Percentiles rank a stretch among this genome's conserved stretches.
phyloP scores from a whole-genome alignment of 2,329 filamentous ascomycete genomes.

The Sporothrix luriei region DNA sequence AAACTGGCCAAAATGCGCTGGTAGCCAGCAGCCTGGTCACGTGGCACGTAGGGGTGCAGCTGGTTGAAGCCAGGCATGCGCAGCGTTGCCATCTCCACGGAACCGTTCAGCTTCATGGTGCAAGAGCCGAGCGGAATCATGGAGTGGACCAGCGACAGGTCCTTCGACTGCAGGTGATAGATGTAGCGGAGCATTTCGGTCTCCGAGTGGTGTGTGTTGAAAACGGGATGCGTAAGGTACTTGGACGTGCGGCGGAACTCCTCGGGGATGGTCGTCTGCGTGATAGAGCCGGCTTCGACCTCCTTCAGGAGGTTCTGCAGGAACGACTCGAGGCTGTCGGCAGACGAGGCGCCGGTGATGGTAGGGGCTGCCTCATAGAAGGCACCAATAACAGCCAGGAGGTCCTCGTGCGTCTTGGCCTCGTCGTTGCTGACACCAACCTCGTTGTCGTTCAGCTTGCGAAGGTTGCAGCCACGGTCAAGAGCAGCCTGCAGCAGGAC shows the following conservation, averaged over 20 bases:
- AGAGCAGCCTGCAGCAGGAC: conserved; percentile 55
- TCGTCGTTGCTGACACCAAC: conserved; percentile 80
- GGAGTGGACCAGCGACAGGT: conserved; percentile 89
- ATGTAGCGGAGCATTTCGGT: conserved; percentile 94
- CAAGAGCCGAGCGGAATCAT: conserved; percentile 98
- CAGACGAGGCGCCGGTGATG: conserved; percentile 12
- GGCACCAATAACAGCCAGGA: conserved; percentile 36
- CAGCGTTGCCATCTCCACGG: conserved; percentile 88
- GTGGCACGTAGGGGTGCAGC: conserved; percentile 78
- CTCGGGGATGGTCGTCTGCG: conserved; percentile 51
- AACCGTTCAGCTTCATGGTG: conserved; percentile 97
- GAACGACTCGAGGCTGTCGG: conserved; percentile 31
- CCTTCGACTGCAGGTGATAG: conserved; percentile 88
- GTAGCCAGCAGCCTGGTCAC: conserved; percentile 68
- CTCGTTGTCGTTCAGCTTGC: conserved; percentile 50
- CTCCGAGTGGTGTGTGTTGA: conserved; percentile 93
- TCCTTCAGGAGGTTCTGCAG: conserved; percentile 47
- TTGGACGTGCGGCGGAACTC: conserved; percentile 68
- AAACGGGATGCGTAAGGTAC: conserved; percentile 87
- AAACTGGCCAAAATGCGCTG: conserved; percentile 69
- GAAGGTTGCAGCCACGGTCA: conserved; percentile 61
- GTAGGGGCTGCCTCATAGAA: conserved; percentile 32
- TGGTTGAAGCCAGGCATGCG: conserved; percentile 74
- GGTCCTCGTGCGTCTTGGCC: conserved; percentile 41
- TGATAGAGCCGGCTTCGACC: conserved; percentile 39